These are phyloP conservation scores for Arctium lappa DNA, from an alignment of 129 eudicot species.

Conservation along the genomic window DNA sequence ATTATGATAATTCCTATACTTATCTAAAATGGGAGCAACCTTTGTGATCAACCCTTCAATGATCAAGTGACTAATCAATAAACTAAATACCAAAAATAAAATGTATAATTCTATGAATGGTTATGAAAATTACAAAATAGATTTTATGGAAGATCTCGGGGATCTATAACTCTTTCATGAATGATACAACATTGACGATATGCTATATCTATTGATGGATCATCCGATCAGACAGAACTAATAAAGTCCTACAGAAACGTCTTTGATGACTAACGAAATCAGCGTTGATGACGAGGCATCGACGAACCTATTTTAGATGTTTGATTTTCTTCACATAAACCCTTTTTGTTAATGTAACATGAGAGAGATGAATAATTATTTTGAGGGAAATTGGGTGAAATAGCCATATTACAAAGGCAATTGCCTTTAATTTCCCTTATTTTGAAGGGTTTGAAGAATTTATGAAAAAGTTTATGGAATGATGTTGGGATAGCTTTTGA, in stretches of 20 bases:
- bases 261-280: background rate
- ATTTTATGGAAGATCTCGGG: background rate
- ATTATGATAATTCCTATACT: background rate
- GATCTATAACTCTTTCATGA: background rate
- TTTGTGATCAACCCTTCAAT: too few relatives aligned
- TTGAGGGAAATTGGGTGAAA: too few relatives aligned
- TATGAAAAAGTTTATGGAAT: constrained; percentile 12
- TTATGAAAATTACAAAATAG: too few relatives aligned
- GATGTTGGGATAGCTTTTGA: constrained; percentile 26
- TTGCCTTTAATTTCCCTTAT: too few relatives aligned
- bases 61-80: too few relatives aligned
- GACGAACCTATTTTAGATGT: background rate
- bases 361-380: background rate
- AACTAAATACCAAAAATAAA: too few relatives aligned
- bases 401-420: too few relatives aligned
- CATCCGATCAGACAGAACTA: background rate
- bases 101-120: too few relatives aligned
- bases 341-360: background rate
- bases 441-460: background rate
- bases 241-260: too few relatives aligned
- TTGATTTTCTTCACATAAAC: background rate
- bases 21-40: background rate
- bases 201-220: background rate
- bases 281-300: background rate
- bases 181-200: background rate